Evolutionary conservation across 129 eudicot genomes (phyloP).

Genomic region (carrot (Daucus carota)): DNA sequence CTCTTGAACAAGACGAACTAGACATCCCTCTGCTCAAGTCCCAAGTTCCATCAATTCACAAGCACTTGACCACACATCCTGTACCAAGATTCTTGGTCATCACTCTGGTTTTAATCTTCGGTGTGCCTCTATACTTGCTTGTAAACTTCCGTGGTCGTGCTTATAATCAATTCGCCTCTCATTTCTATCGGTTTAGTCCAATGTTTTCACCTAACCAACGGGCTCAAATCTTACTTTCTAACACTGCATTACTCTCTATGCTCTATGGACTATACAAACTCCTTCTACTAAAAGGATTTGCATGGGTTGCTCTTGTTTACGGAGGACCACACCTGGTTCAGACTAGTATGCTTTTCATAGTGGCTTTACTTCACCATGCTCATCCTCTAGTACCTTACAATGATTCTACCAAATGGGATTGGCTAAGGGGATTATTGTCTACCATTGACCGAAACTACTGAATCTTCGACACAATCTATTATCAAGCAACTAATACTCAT

Average conservation of each 20-base stretch:
- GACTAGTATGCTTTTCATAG: neutral
- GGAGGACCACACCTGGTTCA: slow-evolving; percentile 2
- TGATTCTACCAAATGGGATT: neutral
- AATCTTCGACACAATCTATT: neutral
- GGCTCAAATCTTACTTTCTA: neutral
- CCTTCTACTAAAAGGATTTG: neutral
- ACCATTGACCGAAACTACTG: neutral
- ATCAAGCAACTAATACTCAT: slow-evolving; percentile 2
- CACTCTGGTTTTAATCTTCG: neutral
- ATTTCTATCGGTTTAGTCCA: neutral
- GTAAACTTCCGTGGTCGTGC: neutral
- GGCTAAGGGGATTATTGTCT: neutral
- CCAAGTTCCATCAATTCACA: neutral
- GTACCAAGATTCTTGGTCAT: neutral
- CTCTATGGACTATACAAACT: neutral
- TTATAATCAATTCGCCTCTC: neutral
- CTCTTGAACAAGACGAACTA: neutral
- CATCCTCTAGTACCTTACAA: slow-evolving; percentile 3
- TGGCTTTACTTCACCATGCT: neutral
- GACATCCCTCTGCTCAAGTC: neutral
- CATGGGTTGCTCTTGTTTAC: neutral
- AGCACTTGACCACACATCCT: neutral
- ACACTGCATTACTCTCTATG: neutral
- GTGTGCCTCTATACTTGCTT: slow-evolving; percentile 1
- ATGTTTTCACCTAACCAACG: slow-evolving; percentile 3